Base-by-base conservation (phyloP, 768 basidiomycete species). In the Leccinum variicolor region DNA sequence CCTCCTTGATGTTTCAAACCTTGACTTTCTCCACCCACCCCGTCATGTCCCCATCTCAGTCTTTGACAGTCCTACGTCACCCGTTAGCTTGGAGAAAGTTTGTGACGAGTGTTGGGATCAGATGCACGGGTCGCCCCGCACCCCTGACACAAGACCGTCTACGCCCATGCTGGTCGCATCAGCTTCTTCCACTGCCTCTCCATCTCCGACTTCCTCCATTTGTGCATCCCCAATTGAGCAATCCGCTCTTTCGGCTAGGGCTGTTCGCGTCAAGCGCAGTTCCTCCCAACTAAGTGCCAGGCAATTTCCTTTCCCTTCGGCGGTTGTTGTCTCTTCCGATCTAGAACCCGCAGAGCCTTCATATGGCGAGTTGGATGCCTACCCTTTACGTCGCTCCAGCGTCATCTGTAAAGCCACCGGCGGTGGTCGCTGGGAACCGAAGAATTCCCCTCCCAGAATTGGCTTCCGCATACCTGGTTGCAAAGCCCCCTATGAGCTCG, bases 381-480 rank as follows among this genome's bases (percentile, higher is more conserved):
- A 92, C 63, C 90, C 90, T 2, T 81, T 92, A 21, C 78, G 81
- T 45, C 82, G 84, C 55, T 81, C 84, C 3, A 83, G 81, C 63
- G 75, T 81, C 50, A 78, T 90, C 14, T 92, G 90, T 75, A 92
- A 92, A 64, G 86, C 85, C 1, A 82, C 83, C 19, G 90, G 90
- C 48, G 89, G 89, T 14, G 90, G 90, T 15, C 83, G 90, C 33
- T 92, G 90, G 90, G 81, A 83, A 62, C 90, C 90, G 33, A 86
- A 85, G 64, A 79, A 78, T 29, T 71, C 73, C 10, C 74, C 78
- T 2, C 74, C 73, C 0, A 65, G 60, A 54, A 64, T 69, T 2
- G 67, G 85, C 13, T 71, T 83, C n/a, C 81, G 84, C 34, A 69
- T 84, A 43, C 85, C 85, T 1, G 88, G 88, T 9, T 79, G 79